Evolutionary conservation across 345 rosid species (phyloP).

Genomic region (Rubroshorea leprosula): DNA sequence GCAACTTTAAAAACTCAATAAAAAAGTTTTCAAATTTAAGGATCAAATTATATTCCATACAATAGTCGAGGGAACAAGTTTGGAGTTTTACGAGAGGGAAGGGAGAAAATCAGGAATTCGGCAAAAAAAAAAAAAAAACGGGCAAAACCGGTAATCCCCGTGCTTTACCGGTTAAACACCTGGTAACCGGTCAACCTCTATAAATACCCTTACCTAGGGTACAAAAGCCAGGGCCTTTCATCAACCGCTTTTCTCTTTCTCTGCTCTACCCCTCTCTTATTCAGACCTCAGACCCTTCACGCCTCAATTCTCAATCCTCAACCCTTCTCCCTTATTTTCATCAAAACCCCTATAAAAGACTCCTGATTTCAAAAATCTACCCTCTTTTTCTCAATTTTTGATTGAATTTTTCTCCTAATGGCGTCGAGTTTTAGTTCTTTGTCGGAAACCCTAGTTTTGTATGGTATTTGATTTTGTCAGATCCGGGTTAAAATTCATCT

Average conservation of each 20-base stretch:
- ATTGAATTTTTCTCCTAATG: neutral
- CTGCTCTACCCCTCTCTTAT: neutral
- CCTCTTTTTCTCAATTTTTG: neutral
- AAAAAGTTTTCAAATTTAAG: no score
- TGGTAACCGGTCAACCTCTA: neutral
- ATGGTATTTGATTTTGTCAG: neutral
- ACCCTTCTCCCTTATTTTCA: neutral
- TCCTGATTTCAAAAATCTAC: neutral
- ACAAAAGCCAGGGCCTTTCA: neutral
- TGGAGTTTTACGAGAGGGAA: no score
- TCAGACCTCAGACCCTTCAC: neutral
- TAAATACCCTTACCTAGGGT: neutral
- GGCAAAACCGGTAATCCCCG: neutral
- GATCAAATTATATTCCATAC: no score
- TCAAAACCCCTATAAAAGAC: neutral
- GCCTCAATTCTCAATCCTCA: neutral
- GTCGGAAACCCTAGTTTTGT: neutral
- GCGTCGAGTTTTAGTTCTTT: neutral
- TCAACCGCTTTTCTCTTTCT: neutral
- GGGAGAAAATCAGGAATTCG: no score
- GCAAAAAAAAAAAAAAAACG: neutral
- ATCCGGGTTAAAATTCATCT: neutral
- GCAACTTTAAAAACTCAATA: no score
- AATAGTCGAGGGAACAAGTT: no score
- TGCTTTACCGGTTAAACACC: neutral